Evolutionary conservation across 768 basidiomycete genomes (phyloP), one percentile per base, ranked within the genome.

Genomic region (Phylloporus sp.): DNA sequence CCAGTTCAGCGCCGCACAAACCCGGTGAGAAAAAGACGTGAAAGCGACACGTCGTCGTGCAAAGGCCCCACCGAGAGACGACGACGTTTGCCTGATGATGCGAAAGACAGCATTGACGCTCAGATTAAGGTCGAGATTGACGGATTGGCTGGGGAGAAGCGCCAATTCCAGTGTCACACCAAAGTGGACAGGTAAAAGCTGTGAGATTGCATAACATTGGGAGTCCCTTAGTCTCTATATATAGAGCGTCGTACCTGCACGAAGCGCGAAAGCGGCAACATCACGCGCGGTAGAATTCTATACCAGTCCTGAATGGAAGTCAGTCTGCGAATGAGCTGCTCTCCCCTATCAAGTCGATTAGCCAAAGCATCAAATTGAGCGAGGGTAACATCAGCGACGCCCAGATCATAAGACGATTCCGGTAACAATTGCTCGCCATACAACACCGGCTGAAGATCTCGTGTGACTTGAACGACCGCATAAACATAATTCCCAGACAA

Each of bases 1-100:
- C 96, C 95, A 98, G 60, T 99, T 98, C 45, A 97, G 67, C 14
- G 89, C 84, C 8, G 89, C 81, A 66, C 92, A 95, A 1, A 92
- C 80, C 61, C 89, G 84, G 9, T 94, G 90, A 38, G 86, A 86
- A 65, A 89, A 98, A 6, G 92, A 95, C 31, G 85, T 84, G 62
- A 99, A 92, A n/a, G 91, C 80, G 50, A 97, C 81, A 55, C 85
- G 85, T 40, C 93, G 76, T 45, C 86, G 81, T 39, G 72, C 71
- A 47, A 72, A 68, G 24, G 72, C 71, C 32, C 73, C 74, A 23
- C 79, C 79, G 22, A 73, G 63, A 40, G 69, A 67, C 40, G 73
- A 71, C 20, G 81, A 78, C 6, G 79, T 80, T 49, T 82, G 77
- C 64, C 90, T 92, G 44, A 97, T 84, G 40, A 82, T 82, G 47